Conservation (phyloP, 768 basidiomycete species). For the Pleurotus djamor region DNA sequence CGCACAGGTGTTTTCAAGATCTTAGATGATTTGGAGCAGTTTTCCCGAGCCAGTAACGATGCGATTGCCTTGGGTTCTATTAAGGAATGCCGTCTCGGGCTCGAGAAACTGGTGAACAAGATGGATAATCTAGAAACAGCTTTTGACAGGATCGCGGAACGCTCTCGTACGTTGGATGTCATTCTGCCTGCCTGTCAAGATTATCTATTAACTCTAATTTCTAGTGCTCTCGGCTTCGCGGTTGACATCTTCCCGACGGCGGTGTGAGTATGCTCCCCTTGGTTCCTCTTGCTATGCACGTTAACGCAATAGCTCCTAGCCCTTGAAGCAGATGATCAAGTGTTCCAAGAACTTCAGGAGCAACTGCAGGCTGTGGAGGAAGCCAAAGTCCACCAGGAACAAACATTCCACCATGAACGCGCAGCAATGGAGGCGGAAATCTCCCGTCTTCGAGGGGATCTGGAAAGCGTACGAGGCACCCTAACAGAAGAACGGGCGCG, state of each 20-base stretch:
- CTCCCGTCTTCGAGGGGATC: constrained; percentile 43
- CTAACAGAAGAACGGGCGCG: constrained; percentile 44
- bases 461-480: constrained; percentile 37
- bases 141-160: constrained; percentile 86
- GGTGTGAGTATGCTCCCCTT: constrained; percentile 49
- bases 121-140: constrained; percentile 81
- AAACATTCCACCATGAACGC: constrained; percentile 57
- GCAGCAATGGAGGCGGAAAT: constrained; percentile 53
- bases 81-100: constrained; percentile 51
- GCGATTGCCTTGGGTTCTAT: constrained; percentile 51
- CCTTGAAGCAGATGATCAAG: constrained; percentile 72
- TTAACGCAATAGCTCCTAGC: constrained; percentile 34
- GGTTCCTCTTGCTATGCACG: constrained; percentile 4
- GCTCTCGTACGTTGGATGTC: constrained; percentile 58
- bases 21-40: constrained; percentile 64
- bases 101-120: constrained; percentile 70
- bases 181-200: constrained; percentile 3
- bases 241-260: constrained; percentile 62
- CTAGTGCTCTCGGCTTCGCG: constrained; percentile 78
- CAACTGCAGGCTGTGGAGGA: constrained; percentile 63
- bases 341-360: constrained; percentile 68
- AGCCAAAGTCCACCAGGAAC: constrained; percentile 54
- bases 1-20: constrained; percentile 55
- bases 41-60: constrained; percentile 45
- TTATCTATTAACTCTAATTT: constrained; percentile 6